These are phyloP conservation scores for Cenchrus fungigraminus DNA, from an alignment of 176 grass and related monocot species.

Conservation along the genomic window DNA sequence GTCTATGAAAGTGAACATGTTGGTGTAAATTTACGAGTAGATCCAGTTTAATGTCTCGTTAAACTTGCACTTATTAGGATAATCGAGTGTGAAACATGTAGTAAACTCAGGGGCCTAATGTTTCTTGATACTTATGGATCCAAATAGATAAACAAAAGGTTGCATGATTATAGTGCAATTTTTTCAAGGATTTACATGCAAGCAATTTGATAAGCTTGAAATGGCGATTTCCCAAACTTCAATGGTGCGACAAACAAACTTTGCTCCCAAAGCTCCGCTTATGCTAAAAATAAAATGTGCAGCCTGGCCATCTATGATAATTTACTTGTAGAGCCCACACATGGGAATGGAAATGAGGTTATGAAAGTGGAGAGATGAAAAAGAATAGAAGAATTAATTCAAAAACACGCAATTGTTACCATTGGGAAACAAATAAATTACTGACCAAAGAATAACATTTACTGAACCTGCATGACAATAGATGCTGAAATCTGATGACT, in stretches of 20 bases:
- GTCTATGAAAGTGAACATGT: not conserved
- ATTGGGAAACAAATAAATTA: not conserved
- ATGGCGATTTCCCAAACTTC: not conserved
- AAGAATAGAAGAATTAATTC: conserved; percentile 16
- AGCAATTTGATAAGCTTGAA: too few species aligned
- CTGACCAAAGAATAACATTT: not conserved
- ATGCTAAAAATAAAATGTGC: not conserved
- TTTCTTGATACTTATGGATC: not conserved
- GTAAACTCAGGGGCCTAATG: not conserved
- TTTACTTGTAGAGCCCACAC: not conserved
- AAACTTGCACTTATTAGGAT: not conserved
- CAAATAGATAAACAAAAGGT: not conserved
- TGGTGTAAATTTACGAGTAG: conserved; percentile 1
- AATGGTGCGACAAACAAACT: not conserved
- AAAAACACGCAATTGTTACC: not conserved
- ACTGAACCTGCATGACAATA: conserved; percentile 88
- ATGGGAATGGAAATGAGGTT: conserved; percentile 27
- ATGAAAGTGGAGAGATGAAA: not conserved
- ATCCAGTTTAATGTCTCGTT: not conserved
- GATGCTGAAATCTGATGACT: conserved; percentile 95
- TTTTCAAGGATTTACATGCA: not conserved
- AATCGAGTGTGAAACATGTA: not conserved
- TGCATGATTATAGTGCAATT: not conserved
- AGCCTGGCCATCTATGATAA: not conserved
- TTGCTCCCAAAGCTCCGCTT: not conserved